These are phyloP conservation scores for Roridomyces roridus DNA, from an alignment of 768 basidiomycete genomes.

Conservation along the genomic window DNA sequence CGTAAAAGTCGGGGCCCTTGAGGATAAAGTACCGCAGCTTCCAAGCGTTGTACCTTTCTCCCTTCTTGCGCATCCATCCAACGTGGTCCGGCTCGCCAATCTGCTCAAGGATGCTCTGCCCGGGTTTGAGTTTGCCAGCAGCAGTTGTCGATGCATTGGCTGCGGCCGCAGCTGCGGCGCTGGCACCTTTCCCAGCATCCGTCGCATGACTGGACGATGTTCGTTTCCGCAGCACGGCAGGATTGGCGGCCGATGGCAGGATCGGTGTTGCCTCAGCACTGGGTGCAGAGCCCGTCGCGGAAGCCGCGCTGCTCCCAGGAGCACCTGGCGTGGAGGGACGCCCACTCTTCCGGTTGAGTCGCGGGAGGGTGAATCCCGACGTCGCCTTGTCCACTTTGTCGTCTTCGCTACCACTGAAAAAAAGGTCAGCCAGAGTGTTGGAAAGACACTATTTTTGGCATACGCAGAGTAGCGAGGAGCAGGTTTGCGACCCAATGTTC, in stretches of 20 bases:
- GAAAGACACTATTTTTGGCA: slow-evolving; percentile 31
- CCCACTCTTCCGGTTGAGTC: slow-evolving; percentile 46
- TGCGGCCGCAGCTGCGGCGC: slow-evolving; percentile 19
- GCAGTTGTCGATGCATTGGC: slow-evolving; percentile 29
- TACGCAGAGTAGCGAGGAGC: slow-evolving; percentile 75
- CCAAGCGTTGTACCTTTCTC: slow-evolving; percentile 93
- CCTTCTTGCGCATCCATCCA: slow-evolving; percentile 97
- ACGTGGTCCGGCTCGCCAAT: slow-evolving; percentile 89
- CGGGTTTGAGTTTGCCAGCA: slow-evolving; percentile 49
- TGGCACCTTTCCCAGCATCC: slow-evolving; percentile 14
- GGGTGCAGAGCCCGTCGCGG: neutral
- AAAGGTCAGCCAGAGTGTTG: neutral
- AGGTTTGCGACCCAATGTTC: slow-evolving; percentile 78
- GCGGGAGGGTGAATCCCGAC: slow-evolving; percentile 54
- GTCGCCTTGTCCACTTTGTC: slow-evolving; percentile 47
- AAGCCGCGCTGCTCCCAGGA: neutral
- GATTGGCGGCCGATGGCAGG: slow-evolving; percentile 17
- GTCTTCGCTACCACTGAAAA: slow-evolving; percentile 42
- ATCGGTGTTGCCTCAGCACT: neutral
- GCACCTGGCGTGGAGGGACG: slow-evolving; percentile 21
- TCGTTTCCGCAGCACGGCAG: slow-evolving; percentile 61
- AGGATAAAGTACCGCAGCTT: slow-evolving; percentile 91
- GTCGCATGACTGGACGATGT: slow-evolving; percentile 42
- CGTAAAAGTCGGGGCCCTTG: slow-evolving; percentile 92
- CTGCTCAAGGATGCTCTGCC: slow-evolving; percentile 83